Evolutionary conservation across 2,329 filamentous ascomycete species (phyloP), one percentile per base, ranked within the genome.

Genomic region (Aspergillus calidoustus): DNA sequence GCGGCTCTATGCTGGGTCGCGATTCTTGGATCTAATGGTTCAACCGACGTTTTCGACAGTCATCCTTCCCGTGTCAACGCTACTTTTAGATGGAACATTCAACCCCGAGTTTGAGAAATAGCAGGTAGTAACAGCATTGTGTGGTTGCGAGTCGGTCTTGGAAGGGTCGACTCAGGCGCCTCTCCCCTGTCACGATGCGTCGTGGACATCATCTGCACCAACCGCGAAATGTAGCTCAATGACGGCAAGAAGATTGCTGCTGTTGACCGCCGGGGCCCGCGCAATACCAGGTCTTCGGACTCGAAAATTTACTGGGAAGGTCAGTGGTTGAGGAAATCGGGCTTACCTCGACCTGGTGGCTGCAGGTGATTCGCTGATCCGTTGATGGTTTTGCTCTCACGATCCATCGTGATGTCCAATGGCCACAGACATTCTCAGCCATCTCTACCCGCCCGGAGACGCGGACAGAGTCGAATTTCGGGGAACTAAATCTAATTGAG

Each of bases 1-100:
- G 67, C 66, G 62, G 63, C 60, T 57, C 60, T 65, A 51, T 31
- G 25, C 57, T 11, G 50, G 34, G 46, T 25, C 23, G 11, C 9
- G 59, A 38, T 15, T 22, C 30, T 31, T 54, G 22, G 19, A 28
- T 38, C 30, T 48, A 25, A 56, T 43, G n/a, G 49, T 56, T 52
- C 52, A 49, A 54, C 28, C 49, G 15, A 31, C 55, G 38, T 41
- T 60, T 41, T 17, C 49, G 43, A 30, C 44, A 46, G 34, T 17
- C 23, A 31, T 28, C 46, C 17, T 49, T 31, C 41, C 25, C 28
- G 7, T 61, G 47, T 57, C 48, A n/a, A 38, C 19, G n/a, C 13
- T 49, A 31, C 17, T 7, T n/a, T 47, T n/a, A 22, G 11, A 28
- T 50, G 25, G 30, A 44, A 43, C 13, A 34, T 17, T n/a, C 30